phyloP scores from a whole-genome alignment of 2,329 filamentous ascomycete genomes.

The Phialocephala subalpina region DNA sequence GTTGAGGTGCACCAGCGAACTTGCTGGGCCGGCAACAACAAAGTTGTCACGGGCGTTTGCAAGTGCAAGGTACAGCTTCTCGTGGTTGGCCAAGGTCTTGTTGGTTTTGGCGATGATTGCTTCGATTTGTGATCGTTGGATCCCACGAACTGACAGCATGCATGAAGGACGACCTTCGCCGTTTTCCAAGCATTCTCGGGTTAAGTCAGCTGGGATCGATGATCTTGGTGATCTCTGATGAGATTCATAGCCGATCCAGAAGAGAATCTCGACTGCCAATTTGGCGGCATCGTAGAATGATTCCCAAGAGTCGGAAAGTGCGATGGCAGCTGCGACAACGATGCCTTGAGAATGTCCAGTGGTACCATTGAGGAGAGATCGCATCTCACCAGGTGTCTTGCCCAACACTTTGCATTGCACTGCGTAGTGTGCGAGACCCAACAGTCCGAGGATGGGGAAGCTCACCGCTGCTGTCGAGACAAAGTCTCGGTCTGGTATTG shows the following conservation, averaged over 20 bases:
- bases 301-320: conserved; percentile 88
- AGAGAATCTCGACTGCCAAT: conserved; percentile 86
- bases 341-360: conserved; percentile 97
- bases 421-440: conserved; percentile 91
- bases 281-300: conserved; percentile 80
- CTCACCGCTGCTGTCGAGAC: conserved; percentile 91
- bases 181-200: conserved; percentile 86
- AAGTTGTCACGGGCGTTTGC: conserved; percentile 16
- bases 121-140: conserved; percentile 84
- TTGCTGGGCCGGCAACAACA: conserved; percentile 27
- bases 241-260: conserved; percentile 95
- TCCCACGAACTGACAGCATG: conserved; percentile 94
- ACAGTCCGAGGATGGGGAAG: conserved; percentile 90
- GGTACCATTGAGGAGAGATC: conserved; percentile 72
- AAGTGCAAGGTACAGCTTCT: conserved; percentile 20
- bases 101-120: conserved; percentile 95
- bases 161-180: conserved; percentile 91
- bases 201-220: conserved; percentile 69
- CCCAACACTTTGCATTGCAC: conserved; percentile 91
- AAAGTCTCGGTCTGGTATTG: conserved; percentile 92
- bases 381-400: conserved; percentile 77
- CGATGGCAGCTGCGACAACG: conserved; percentile 90
- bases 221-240: conserved; percentile 64
- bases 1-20: conserved; percentile 19
- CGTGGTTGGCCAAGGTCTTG: conserved; percentile 70